These are phyloP conservation scores for Balakata baccata DNA, from an alignment of 345 rosid genomes.

Conservation along the genomic window DNA sequence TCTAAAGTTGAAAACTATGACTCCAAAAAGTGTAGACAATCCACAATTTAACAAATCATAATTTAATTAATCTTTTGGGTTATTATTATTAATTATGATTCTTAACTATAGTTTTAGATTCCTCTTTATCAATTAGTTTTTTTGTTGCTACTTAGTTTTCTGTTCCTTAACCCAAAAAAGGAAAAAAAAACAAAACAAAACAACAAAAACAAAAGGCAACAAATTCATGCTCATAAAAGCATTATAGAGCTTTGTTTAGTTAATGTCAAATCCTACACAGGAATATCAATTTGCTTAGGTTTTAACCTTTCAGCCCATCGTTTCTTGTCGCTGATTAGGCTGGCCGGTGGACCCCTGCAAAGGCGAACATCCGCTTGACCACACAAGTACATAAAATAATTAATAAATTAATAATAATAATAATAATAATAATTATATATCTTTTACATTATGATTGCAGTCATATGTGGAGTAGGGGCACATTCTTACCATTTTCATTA, in stretches of 20 bases:
- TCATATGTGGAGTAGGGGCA: conserved; percentile 33
- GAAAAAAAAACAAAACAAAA: too few species aligned
- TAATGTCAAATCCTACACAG: conserved; percentile 32
- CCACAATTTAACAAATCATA: not conserved
- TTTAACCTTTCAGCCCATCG: conserved; percentile 56
- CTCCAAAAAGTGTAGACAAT: conserved; percentile 20
- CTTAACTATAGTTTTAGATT: conserved; percentile 20
- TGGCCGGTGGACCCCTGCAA: conserved; percentile 35
- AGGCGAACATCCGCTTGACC: conserved; percentile 47
- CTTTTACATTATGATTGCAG: conserved; percentile 42
- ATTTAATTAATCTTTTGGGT: conserved; percentile 4
- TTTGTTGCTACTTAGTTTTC: not conserved
- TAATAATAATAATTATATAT: conserved; percentile 5
- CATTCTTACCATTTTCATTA: conserved; percentile 18
- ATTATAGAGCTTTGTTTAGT: conserved; percentile 25
- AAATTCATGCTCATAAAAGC: conserved; percentile 13
- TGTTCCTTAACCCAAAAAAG: conserved; percentile 6
- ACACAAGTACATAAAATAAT: conserved; percentile 33
- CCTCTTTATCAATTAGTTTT: conserved; percentile 9
- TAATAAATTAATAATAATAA: too few species aligned
- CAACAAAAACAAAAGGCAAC: not conserved
- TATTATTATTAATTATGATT: conserved; percentile 7
- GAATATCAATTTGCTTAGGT: conserved; percentile 32
- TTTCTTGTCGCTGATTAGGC: conserved; percentile 44
- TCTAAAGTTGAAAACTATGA: conserved; percentile 26